Evolutionary conservation across 306 rosid genomes (phyloP).

Genomic region (cucumber (Cucumis sativus)): Cucumber_9930_V3 NC_026660.2:8444501-8445000

Average conservation of each 20-base stretch:
- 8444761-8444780: neutral
- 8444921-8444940: neutral
- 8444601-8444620: slow-evolving; percentile 28
- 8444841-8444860: neutral
- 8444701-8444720: neutral
- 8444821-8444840: neutral
- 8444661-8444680: neutral
- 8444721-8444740: neutral
- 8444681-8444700: neutral
- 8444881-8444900: neutral
- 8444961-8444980: too few species aligned
- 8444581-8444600: slow-evolving; percentile 56
- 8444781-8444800: neutral
- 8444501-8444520: slow-evolving; percentile 50
- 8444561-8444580: slow-evolving; percentile 50
- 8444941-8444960: neutral
- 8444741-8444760: neutral
- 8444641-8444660: neutral
- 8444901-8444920: neutral
- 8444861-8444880: neutral
- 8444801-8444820: neutral
- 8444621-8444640: neutral
- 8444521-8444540: slow-evolving; percentile 80
- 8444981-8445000: neutral
- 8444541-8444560: slow-evolving; percentile 35